Percentiles rank a stretch among this genome's conserved stretches.
Evolutionary conservation across 2,329 filamentous ascomycete species (phyloP).

Genomic region (Tothia fuscella): DNA sequence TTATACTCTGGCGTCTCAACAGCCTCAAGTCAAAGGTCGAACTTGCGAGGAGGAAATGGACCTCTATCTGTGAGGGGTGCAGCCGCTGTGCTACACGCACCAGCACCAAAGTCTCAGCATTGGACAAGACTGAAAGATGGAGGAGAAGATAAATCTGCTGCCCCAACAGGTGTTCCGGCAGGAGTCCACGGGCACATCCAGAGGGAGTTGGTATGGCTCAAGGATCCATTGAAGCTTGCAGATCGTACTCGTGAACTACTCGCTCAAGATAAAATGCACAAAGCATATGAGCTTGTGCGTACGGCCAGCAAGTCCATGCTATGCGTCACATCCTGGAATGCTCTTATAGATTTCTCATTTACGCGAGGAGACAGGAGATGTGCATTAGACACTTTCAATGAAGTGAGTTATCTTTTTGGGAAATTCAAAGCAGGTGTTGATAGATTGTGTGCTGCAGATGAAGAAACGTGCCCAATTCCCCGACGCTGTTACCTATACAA

Average conservation of each 20-base stretch:
- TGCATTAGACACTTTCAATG: constrained; percentile 82
- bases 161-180: too few species aligned
- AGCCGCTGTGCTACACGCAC: too few species aligned
- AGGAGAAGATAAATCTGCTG: too few species aligned
- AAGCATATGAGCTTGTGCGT: constrained; percentile 57
- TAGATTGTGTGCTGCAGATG: constrained; percentile 48
- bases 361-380: constrained; percentile 43
- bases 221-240: constrained; percentile 63
- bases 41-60: too few species aligned
- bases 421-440: neutral
- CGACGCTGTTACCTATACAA: constrained; percentile 72
- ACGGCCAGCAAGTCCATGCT: constrained; percentile 53
- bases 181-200: constrained; percentile 23
- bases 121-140: too few species aligned
- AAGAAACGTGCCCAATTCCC: constrained; percentile 81
- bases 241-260: constrained; percentile 54
- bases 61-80: too few species aligned
- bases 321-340: constrained; percentile 76
- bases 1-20: too few species aligned
- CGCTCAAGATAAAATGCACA: constrained; percentile 44
- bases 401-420: constrained; percentile 39
- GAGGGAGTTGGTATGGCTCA: constrained; percentile 49
- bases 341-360: constrained; percentile 64
- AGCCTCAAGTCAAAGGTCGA: too few species aligned
- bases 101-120: too few species aligned